Conservation (phyloP, 176 grass and related monocot genomes). For the barley (Hordeum vulgare) region DNA sequence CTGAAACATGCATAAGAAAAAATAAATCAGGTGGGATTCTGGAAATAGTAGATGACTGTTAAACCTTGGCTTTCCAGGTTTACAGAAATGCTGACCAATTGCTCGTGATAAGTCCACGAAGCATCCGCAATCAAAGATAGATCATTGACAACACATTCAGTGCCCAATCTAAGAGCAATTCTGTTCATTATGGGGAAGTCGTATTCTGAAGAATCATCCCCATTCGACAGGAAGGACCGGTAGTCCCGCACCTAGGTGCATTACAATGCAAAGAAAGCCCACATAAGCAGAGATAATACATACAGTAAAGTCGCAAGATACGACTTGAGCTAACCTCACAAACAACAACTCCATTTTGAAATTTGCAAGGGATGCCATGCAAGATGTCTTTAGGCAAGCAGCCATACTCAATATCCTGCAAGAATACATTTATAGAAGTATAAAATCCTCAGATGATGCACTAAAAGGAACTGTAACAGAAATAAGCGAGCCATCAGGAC, state of each 20-base stretch:
- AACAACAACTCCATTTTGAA: slow-evolving; percentile 38
- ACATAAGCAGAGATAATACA: slow-evolving; percentile 12
- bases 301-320: background rate
- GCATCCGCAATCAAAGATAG: slow-evolving; percentile 31
- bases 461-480: background rate
- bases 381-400: slow-evolving; percentile 46
- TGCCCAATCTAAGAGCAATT: slow-evolving; percentile 41
- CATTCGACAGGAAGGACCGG: slow-evolving; percentile 31
- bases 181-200: slow-evolving; percentile 44
- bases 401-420: slow-evolving; percentile 56
- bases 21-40: background rate
- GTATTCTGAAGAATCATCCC: slow-evolving; percentile 25
- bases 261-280: slow-evolving; percentile 15
- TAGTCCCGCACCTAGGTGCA: slow-evolving; percentile 50
- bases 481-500: background rate
- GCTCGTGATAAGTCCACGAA: slow-evolving; percentile 46
- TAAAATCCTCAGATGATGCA: background rate
- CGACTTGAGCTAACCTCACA: slow-evolving; percentile 40
- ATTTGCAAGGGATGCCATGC: slow-evolving; percentile 38
- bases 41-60: slow-evolving; percentile 9
- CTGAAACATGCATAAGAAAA: slow-evolving; percentile 23
- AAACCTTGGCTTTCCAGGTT: background rate
- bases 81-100: slow-evolving; percentile 32
- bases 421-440: background rate
- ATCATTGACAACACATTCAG: slow-evolving; percentile 37